Conservation (phyloP, 306 rosid species). For the Vicia villosa region DNA sequence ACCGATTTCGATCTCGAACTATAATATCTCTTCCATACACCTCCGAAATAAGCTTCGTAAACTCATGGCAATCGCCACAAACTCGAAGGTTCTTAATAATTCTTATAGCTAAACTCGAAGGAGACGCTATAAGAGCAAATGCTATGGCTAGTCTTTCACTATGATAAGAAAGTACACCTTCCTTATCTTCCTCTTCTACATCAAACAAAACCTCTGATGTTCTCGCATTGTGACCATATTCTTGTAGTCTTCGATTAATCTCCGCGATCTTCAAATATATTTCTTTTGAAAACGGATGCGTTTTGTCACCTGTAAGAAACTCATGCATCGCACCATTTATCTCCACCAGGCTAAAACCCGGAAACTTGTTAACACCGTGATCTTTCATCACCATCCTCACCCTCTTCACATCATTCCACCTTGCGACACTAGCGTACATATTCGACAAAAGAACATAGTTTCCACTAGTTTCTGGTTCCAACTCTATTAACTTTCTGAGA, state of each 20-base stretch:
- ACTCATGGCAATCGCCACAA: constrained; percentile 46
- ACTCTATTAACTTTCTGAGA: too few relatives aligned
- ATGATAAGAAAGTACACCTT: constrained; percentile 49
- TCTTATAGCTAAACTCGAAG: constrained; percentile 40
- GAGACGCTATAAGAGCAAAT: constrained; percentile 42
- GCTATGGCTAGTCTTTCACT: constrained; percentile 54
- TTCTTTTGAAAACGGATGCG: too few relatives aligned
- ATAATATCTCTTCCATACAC: constrained; percentile 42
- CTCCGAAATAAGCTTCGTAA: constrained; percentile 42
- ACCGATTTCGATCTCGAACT: constrained; percentile 49
- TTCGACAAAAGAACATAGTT: constrained; percentile 54
- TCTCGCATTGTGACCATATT: too few relatives aligned
- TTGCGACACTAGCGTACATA: constrained; percentile 44
- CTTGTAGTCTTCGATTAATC: too few relatives aligned
- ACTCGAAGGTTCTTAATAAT: constrained; percentile 49
- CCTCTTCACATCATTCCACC: constrained; percentile 53
- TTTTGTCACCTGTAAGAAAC: too few relatives aligned
- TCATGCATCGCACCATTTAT: constrained; percentile 49
- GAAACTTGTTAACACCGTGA: constrained; percentile 46
- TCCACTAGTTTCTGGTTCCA: constrained; percentile 53
- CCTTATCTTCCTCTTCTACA: constrained; percentile 54
- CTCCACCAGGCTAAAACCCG: constrained; percentile 53
- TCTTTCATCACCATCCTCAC: constrained; percentile 50
- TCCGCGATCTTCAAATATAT: too few relatives aligned
- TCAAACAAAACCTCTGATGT: constrained; percentile 48